A percentile compares a stretch with the other conserved stretches of the same genome.
Evolutionary conservation across 371 early-diverging fungal species (phyloP).

Genomic region (Amoeboaphelidium protococcarum): DNA sequence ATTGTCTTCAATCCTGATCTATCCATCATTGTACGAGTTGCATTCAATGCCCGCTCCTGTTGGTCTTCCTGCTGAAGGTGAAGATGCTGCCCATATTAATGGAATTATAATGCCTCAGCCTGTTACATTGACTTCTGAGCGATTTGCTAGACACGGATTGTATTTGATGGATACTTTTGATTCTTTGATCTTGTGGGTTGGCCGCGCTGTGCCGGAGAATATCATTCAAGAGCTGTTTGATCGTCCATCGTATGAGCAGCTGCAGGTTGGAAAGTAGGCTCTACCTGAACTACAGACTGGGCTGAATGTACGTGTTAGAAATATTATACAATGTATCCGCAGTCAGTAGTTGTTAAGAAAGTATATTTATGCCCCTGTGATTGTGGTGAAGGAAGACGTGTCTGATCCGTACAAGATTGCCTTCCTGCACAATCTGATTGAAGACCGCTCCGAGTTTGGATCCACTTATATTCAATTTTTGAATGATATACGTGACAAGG

Average conservation of each 20-base stretch:
- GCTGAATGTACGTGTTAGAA: slow-evolving; percentile 9
- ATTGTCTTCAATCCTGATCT: slow-evolving; percentile 14
- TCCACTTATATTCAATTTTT: slow-evolving; percentile 61
- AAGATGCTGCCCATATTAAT: too few species aligned
- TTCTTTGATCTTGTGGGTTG: slow-evolving; percentile 68
- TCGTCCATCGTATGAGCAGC: slow-evolving; percentile 12
- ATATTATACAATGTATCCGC: slow-evolving; percentile 13
- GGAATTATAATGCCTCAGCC: slow-evolving; percentile 33
- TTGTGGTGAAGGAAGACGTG: slow-evolving; percentile 61
- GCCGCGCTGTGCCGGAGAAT: slow-evolving; percentile 43
- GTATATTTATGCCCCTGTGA: slow-evolving; percentile 12
- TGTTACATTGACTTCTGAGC: slow-evolving; percentile 35
- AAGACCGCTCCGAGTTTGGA: slow-evolving; percentile 54
- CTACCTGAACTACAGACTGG: slow-evolving; percentile 13
- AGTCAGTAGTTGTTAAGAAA: slow-evolving; percentile 8
- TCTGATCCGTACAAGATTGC: slow-evolving; percentile 58
- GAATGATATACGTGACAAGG: slow-evolving; percentile 20
- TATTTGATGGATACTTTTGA: slow-evolving; percentile 57
- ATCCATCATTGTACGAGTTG: slow-evolving; percentile 53
- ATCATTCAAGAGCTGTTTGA: slow-evolving; percentile 37
- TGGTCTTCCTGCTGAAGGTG: slow-evolving; percentile 8
- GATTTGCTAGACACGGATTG: slow-evolving; percentile 48
- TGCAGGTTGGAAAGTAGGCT: slow-evolving; percentile 18
- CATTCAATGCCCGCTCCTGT: slow-evolving; percentile 49
- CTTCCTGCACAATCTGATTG: slow-evolving; percentile 63